A percentile compares a stretch with the other conserved stretches of the same genome.
Conservation (phyloP, 225 moss, liverwort and hornwort species). For the Lunularia cruciata region DNA sequence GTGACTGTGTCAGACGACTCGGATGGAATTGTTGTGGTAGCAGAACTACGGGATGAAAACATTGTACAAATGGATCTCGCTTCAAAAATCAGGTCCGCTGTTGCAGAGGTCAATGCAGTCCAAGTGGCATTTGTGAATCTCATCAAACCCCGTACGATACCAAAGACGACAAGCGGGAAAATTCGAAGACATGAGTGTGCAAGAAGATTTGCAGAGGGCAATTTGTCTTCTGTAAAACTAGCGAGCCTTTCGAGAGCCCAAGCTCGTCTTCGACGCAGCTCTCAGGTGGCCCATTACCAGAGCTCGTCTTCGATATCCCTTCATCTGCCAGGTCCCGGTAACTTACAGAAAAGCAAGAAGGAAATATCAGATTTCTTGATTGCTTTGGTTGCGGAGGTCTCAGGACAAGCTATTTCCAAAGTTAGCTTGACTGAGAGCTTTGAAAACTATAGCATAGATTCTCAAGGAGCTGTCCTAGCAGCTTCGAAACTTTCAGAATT, state of each 20-base stretch:
- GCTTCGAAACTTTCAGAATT: constrained; percentile 45
- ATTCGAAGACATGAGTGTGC: constrained; percentile 43
- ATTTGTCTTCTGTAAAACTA: constrained; percentile 21
- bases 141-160: constrained; percentile 40
- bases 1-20: constrained; percentile 11
- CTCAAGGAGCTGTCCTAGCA: constrained; percentile 40
- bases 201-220: constrained; percentile 32
- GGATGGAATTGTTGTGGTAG: constrained; percentile 38
- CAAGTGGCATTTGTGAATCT: constrained; percentile 41
- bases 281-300: background rate
- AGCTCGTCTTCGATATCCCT: background rate
- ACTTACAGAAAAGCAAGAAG: constrained; percentile 24
- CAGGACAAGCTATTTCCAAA: constrained; percentile 15
- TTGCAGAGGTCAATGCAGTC: constrained; percentile 41
- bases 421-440: constrained; percentile 33
- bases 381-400: constrained; percentile 32
- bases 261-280: constrained; percentile 26
- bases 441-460: constrained; percentile 45
- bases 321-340: background rate
- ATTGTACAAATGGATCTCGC: constrained; percentile 15
- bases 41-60: constrained; percentile 43
- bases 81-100: constrained; percentile 31
- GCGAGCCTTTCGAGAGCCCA: constrained; percentile 20
- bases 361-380: constrained; percentile 38
- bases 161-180: constrained; percentile 46